A percentile compares a stretch with the other conserved stretches of the same genome.
phyloP scores from a whole-genome alignment of 495 filamentous ascomycete genomes.

The Oleoguttula mirabilis region DNA sequence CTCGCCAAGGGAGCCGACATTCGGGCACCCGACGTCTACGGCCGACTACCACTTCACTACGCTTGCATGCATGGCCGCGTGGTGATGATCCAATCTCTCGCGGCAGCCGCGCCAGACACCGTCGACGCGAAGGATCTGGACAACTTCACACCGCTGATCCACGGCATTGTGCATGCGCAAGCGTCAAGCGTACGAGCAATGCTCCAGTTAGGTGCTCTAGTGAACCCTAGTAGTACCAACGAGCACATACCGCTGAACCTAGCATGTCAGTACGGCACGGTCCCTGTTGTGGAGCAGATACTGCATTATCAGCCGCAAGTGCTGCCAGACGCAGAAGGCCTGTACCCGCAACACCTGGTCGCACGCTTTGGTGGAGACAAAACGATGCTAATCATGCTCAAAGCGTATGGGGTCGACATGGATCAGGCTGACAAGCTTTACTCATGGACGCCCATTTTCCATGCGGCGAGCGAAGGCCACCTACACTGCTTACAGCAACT shows the following conservation, averaged over 20 bases:
- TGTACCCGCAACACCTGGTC: slow-evolving; percentile 96
- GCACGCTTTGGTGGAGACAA: slow-evolving; percentile 78
- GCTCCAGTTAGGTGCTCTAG: slow-evolving; percentile 56
- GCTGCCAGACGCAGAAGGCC: slow-evolving; percentile 83
- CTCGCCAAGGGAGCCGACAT: slow-evolving; percentile 60
- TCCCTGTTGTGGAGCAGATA: slow-evolving; percentile 69
- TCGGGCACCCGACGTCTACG: slow-evolving; percentile 79
- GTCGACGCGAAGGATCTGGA: slow-evolving; percentile 86
- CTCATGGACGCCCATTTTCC: slow-evolving; percentile 92
- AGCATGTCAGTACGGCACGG: slow-evolving; percentile 82
- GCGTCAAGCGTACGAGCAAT: slow-evolving; percentile 65
- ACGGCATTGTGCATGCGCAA: slow-evolving; percentile 79
- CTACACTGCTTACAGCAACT: slow-evolving; percentile 72
- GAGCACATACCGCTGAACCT: slow-evolving; percentile 92
- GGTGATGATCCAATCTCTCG: slow-evolving; percentile 65
- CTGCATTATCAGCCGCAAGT: slow-evolving; percentile 65
- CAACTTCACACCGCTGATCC: slow-evolving; percentile 92
- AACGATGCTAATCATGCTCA: slow-evolving; percentile 62
- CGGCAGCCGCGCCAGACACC: slow-evolving; percentile 48
- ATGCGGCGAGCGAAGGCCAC: slow-evolving; percentile 93
- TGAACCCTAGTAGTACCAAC: slow-evolving; percentile 68
- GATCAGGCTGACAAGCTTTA: slow-evolving; percentile 91
- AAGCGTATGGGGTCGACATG: slow-evolving; percentile 79
- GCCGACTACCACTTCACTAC: slow-evolving; percentile 86
- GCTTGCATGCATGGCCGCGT: slow-evolving; percentile 87